phyloP scores from a whole-genome alignment of 176 grass and related monocot genomes.

The Avena sativa region DNA sequence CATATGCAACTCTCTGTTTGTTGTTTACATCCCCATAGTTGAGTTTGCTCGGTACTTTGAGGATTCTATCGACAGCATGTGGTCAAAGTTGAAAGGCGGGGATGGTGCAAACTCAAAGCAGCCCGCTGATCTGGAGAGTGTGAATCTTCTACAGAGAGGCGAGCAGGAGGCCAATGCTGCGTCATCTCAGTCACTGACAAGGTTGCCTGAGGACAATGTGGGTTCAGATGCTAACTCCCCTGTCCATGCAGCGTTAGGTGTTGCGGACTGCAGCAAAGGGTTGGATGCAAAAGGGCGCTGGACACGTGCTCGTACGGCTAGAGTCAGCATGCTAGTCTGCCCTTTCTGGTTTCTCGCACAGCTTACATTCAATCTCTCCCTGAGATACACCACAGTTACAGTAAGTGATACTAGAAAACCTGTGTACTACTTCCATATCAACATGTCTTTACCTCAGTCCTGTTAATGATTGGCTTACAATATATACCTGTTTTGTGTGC shows the following conservation, averaged over 20 bases:
- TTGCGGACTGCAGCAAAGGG: slow-evolving; percentile 45
- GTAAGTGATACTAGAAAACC: slow-evolving; percentile 56
- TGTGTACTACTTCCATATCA: slow-evolving; percentile 12
- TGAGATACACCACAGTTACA: slow-evolving; percentile 96
- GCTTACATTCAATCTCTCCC: slow-evolving; percentile 94
- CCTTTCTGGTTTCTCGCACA: slow-evolving; percentile 98
- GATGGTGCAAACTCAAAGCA: slow-evolving; percentile 43
- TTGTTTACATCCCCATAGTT: slow-evolving; percentile 89
- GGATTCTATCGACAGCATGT: slow-evolving; percentile 66
- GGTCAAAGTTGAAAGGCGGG: slow-evolving; percentile 59
- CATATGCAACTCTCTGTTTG: slow-evolving; percentile 95
- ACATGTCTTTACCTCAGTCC: slow-evolving; percentile 3
- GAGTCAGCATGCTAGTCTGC: slow-evolving; percentile 84
- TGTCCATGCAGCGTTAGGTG: slow-evolving; percentile 20
- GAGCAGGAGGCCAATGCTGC: slow-evolving; percentile 36
- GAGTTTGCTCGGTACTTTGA: slow-evolving; percentile 89
- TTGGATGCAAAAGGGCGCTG: slow-evolving; percentile 92
- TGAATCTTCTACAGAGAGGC: slow-evolving; percentile 81
- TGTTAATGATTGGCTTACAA: slow-evolving; percentile 25
- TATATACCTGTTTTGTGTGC: slow-evolving; percentile 32
- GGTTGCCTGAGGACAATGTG: slow-evolving; percentile 27
- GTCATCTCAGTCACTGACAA: slow-evolving; percentile 23
- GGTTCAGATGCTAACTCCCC: slow-evolving; percentile 6
- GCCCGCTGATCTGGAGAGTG: slow-evolving; percentile 67
- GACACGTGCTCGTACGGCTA: slow-evolving; percentile 81